A percentile compares a stretch with the other conserved stretches of the same genome.
Evolutionary conservation across 352 stramenopile genomes (phyloP).

Genomic region (Thraustochytrium striatum): DNA sequence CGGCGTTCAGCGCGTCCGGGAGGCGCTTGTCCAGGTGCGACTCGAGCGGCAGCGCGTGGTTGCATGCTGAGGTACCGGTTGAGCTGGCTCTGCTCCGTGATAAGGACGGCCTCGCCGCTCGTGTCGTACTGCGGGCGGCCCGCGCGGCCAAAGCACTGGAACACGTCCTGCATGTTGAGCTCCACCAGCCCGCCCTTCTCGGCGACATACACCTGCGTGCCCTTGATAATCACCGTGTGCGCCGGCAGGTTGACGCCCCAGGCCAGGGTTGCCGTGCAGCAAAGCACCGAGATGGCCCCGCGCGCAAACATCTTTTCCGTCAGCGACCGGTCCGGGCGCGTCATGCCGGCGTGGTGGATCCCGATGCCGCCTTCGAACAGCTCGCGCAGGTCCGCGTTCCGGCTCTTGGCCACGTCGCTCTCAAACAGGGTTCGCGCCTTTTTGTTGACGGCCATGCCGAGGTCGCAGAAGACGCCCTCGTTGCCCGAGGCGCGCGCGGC

Average conservation of each 20-base stretch:
- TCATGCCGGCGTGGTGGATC: slow-evolving; percentile 98
- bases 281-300: slow-evolving; percentile 92
- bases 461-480: slow-evolving; percentile 48
- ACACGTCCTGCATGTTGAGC: slow-evolving; percentile 97
- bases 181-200: slow-evolving; percentile 96
- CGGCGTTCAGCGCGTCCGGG: slow-evolving; percentile 97
- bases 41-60: slow-evolving; percentile 93
- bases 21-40: slow-evolving; percentile 96
- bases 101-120: slow-evolving; percentile 95
- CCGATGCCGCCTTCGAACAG: slow-evolving; percentile 88
- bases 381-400: slow-evolving; percentile 89
- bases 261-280: slow-evolving; percentile 96
- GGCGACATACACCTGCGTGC: slow-evolving; percentile 98
- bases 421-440: slow-evolving; percentile 49
- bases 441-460: slow-evolving; percentile 47
- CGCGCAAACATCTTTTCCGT: slow-evolving; percentile 95
- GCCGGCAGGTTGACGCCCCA: slow-evolving; percentile 98
- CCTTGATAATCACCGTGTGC: slow-evolving; percentile 98
- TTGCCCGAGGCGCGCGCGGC: slow-evolving; percentile 61
- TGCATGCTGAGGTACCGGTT: slow-evolving; percentile 88
- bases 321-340: slow-evolving; percentile 80
- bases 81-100: slow-evolving; percentile 89
- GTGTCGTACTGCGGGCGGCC: slow-evolving; percentile 98
- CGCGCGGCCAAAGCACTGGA: slow-evolving; percentile 98
- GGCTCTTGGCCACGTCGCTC: slow-evolving; percentile 66